These are phyloP conservation scores for Saccharomycopsis sp. DNA, from an alignment of 805 yeast species.

Conservation along the genomic window DNA sequence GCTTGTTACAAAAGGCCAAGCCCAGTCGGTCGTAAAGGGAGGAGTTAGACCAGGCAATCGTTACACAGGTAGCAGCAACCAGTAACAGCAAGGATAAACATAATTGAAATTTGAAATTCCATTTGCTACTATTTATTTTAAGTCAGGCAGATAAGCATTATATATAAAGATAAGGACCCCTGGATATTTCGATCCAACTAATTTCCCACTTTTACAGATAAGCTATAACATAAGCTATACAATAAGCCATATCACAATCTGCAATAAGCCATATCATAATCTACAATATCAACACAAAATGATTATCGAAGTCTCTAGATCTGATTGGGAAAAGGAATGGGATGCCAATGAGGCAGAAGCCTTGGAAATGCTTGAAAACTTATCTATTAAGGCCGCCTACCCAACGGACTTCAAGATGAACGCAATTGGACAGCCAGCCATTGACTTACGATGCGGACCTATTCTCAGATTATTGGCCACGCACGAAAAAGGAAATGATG, in stretches of 20 bases:
- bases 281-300: too few relatives aligned
- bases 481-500: constrained; percentile 39
- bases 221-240: too few relatives aligned
- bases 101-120: neutral
- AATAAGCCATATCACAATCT: too few relatives aligned
- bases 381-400: neutral
- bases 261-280: too few relatives aligned
- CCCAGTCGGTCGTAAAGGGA: too few relatives aligned
- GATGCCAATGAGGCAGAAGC: constrained; percentile 1
- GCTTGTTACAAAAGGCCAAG: neutral
- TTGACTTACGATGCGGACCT: constrained; percentile 66
- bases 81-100: neutral
- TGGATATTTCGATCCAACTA: too few relatives aligned
- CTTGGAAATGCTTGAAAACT: neutral
- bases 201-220: too few relatives aligned
- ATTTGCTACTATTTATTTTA: neutral
- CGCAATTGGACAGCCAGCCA: constrained; percentile 22
- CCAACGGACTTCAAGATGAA: neutral
- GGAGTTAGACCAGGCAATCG: too few relatives aligned
- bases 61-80: neutral
- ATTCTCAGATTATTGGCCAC: constrained; percentile 60
- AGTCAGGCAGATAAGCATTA: neutral
- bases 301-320: neutral
- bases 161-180: neutral
- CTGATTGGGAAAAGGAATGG: neutral